phyloP scores from a whole-genome alignment of 108 stramenopile genomes.

The Aurantiochytrium sp. region DNA sequence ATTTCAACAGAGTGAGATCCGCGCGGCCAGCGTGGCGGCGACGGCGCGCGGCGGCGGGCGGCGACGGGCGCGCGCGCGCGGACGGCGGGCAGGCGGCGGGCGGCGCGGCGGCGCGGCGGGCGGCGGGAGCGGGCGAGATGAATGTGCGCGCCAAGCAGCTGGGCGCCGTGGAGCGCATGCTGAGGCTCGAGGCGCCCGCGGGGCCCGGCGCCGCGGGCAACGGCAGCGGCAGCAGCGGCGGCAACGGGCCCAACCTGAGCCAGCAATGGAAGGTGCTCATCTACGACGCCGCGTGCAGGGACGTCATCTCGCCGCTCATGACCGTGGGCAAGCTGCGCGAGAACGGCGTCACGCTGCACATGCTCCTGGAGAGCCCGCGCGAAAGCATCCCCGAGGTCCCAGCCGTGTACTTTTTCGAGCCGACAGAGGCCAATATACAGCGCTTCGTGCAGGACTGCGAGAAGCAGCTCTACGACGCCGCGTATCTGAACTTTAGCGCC shows the following conservation, averaged over 20 bases:
- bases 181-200: background rate
- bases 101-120: no score
- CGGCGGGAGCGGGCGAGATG: background rate
- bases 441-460: constrained; percentile 80
- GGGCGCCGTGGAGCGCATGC: constrained; percentile 16
- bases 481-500: constrained; percentile 48
- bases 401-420: constrained; percentile 88
- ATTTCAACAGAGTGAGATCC: no score
- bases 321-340: constrained; percentile 84
- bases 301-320: constrained; percentile 90
- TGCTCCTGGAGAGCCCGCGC: constrained; percentile 74
- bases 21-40: no score
- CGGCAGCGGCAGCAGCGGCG: background rate
- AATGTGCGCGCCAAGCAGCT: background rate
- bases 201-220: background rate
- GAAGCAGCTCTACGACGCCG: constrained; percentile 66
- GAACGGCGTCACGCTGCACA: constrained; percentile 91
- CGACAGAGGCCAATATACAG: constrained; percentile 81
- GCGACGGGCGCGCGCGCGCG: no score
- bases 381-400: constrained; percentile 93
- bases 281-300: constrained; percentile 84
- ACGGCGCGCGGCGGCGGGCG: no score
- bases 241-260: background rate
- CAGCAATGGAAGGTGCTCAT: constrained; percentile 95
- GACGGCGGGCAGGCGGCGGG: no score